Evolutionary conservation across 1,284 basidiomycete species (phyloP), one percentile per base, ranked within the genome.

Genomic region (Ceratobasidium papillatum): DNA sequence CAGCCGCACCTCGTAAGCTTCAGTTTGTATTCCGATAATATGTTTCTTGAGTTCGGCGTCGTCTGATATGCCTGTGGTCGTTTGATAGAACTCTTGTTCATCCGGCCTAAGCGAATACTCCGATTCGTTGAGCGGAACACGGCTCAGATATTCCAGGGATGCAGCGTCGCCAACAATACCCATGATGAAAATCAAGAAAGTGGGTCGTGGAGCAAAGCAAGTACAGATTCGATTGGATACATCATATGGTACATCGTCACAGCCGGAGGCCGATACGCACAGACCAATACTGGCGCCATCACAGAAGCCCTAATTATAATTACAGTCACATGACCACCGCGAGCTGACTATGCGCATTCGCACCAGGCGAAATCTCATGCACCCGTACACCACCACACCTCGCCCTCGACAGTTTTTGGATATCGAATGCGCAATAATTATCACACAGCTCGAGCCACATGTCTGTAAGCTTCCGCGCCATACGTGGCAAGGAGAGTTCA

Each of bases 21-120:
- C 83, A 27, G 75, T 77, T 75, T 86, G 86, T n/a, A 86, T 81
- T 1, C 71, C 66, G 7, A 87, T 59, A 41, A 88, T 84, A 77
- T 88, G 87, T 62, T 80, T 72, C 78, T 82, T 87, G 68, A 87
- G 79, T 63, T 81, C 81, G 2, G 83, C 81, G 0, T 82, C 81
- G 71, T 84, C 80, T 3, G 81, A 69, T 27, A 86, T 86, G 0
- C 83, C 82, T 19, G 85, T 86, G 71, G 83, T 81, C 4, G 73
- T 32, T 78, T 83, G 84, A 79, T 85, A 81, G 74, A 86, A 86
- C 1, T 77, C 79, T 12, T 81, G 59, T 58, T 84, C 83, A 2
- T 81, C 79, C 34, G 75, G 77, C 9, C 77, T 75, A n/a, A 80
- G 78, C 5, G n/a, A 65, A 56, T 77, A 77, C 11, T 47, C n/a